Conservation (phyloP, 345 rosid species). For the Populus simonii region DNA sequence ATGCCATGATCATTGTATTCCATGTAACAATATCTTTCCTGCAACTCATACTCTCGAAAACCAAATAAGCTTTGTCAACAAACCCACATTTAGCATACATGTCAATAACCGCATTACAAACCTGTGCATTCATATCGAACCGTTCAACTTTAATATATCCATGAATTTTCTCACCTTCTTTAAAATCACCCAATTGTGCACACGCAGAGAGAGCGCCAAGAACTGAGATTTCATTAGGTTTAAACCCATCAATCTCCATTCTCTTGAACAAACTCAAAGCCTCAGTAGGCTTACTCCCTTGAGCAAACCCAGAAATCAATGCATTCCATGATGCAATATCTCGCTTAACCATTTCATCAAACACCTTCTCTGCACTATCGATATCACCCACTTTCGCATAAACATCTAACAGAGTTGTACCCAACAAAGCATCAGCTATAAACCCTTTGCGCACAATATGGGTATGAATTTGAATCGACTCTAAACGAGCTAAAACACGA, state of each 20-base stretch:
- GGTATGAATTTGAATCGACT: slow-evolving; percentile 57
- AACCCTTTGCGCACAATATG: slow-evolving; percentile 54
- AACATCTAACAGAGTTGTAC: slow-evolving; percentile 68
- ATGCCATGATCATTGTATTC: slow-evolving; percentile 91
- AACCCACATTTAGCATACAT: slow-evolving; percentile 84
- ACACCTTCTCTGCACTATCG: slow-evolving; percentile 47
- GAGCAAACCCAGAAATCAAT: slow-evolving; percentile 68
- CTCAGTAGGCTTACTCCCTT: slow-evolving; percentile 54
- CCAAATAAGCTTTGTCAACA: slow-evolving; percentile 58
- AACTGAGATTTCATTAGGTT: slow-evolving; percentile 66
- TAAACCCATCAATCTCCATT: slow-evolving; percentile 46
- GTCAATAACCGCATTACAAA: slow-evolving; percentile 71
- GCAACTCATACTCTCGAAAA: slow-evolving; percentile 49
- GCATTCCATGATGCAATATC: slow-evolving; percentile 91
- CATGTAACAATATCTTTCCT: slow-evolving; percentile 60
- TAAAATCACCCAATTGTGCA: slow-evolving; percentile 67
- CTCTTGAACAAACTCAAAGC: slow-evolving; percentile 59
- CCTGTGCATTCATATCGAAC: slow-evolving; percentile 57
- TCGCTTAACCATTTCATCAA: slow-evolving; percentile 65
- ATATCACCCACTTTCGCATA: slow-evolving; percentile 66
- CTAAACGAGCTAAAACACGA: slow-evolving; percentile 45
- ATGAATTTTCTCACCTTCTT: slow-evolving; percentile 58
- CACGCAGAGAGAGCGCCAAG: slow-evolving; percentile 80
- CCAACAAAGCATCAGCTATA: slow-evolving; percentile 58
- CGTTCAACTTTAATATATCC: slow-evolving; percentile 41